Evolutionary conservation across 768 basidiomycete genomes (phyloP), one percentile per base, ranked within the genome.

Genomic region (Cytidiella melzeri): DNA sequence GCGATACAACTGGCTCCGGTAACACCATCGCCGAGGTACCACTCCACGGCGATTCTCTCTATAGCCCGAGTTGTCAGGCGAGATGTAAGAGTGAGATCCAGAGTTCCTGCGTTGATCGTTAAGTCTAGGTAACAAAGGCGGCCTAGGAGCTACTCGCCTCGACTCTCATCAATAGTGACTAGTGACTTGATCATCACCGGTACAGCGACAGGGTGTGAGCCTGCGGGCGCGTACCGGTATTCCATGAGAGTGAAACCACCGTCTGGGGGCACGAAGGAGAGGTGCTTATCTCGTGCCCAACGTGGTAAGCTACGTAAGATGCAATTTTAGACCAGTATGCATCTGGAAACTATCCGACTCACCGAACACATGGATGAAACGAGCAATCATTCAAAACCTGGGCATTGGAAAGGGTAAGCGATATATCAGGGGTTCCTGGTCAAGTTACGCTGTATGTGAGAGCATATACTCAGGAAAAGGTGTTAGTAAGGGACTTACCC

Each of bases 251-350:
- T 76, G 67, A 96, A 97, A 45, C 78, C 78, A 3, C 94, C 93
- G 58, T 97, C 94, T 4, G 94, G 94, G 5, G 94, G 94, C 19
- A 97, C 80, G 63, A 97, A 97, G 1, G 94, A 95, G 37, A 97
- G 69, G 1, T 74, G 67, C 58, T 80, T 84, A 60, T 89, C 83
- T 34, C 82, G 79, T 20, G 74, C 70, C 87, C 91, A 96, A 48
- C 83, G 81, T 59, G 80, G 83, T 21, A 94, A 70, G 30, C 92
- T 94, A 21, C 2, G 10, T 27, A 42, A 51, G n/a, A 46, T 23
- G 52, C 55, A 50, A 40, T 25, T 18, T 23, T 18, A 20, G 20
- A 41, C 21, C 23, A 45, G 36, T 41, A n/a, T 13, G 41, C 5
- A 10, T 36, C 3, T 23, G 56, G 23, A 6, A 27, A 26, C 40